Base-by-base conservation (phyloP, 179 eudicot species). In the Dionaea muscipula region DNA sequence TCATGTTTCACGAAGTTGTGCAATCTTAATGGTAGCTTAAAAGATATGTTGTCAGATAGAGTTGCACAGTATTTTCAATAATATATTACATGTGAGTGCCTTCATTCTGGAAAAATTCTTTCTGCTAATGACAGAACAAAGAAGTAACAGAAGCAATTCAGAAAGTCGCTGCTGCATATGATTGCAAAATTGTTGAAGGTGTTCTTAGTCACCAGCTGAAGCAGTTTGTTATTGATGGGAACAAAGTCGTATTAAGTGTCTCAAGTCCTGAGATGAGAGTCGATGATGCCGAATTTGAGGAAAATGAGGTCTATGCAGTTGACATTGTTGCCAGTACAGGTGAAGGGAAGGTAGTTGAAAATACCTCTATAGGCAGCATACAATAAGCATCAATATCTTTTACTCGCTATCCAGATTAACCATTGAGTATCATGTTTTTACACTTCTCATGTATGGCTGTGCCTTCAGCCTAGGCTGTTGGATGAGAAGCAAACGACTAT, bases 251-350 rank as follows among this genome's bases (percentile, higher is more conserved):
- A 17, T 68, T 91, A 68, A 84, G 79, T 63, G 84, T 82, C 15
- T 35, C 94, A 19, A 77, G 57, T 66, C 89, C 98, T 24, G 98
- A 91, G 7, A 76, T 81, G 23, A 78, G 88, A 75, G 94, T 91
- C 35, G 98, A 91, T 67, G 98, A 91, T 65, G 93, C 98, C 2
- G 98, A 87, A 63, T 91, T 91, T 63, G 98, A 91, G 67, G 98
- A 91, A 68, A 91, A 91, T 61, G 98, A 91, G 71, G 94, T 91
- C 22, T 91, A 91, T 63, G 76, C 84, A 13, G 59, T 91, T 49
- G 98, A 91, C 73, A 84, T 91, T 38, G 86, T 86, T 19, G 74
- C 93, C 1, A 91, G 98, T 69, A 82, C 96, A 28, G 98, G 98
- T 47, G 98, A 91, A 22, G 98, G 98, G 33, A 91, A 90, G 88